Conservation (phyloP, 2,329 filamentous ascomycete genomes). For the Plectosphaerella sp. region DNA sequence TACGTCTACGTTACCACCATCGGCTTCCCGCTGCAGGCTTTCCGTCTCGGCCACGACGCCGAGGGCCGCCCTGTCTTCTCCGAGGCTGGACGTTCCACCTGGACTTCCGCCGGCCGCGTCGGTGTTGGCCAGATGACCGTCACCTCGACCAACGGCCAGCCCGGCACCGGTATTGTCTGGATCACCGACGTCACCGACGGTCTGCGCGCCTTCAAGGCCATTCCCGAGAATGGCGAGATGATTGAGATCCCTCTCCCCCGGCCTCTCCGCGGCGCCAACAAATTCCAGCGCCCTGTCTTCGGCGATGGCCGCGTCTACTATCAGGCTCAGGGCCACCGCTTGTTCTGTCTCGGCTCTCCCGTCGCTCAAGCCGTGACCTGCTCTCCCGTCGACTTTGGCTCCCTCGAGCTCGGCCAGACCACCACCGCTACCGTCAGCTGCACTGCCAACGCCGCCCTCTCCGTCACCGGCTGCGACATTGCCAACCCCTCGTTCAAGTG, state of each 20-base stretch:
- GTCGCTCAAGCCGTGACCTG: slow-evolving; percentile 35
- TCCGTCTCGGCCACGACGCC: slow-evolving; percentile 13
- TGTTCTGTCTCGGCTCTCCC: slow-evolving; percentile 31
- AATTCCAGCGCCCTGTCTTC: slow-evolving; percentile 33
- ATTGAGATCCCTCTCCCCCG: slow-evolving; percentile 28
- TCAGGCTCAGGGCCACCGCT: slow-evolving; percentile 22
- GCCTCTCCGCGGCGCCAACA: slow-evolving; percentile 30
- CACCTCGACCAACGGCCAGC: slow-evolving; percentile 28
- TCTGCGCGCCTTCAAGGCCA: slow-evolving; percentile 30
- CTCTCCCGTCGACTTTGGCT: slow-evolving; percentile 32
- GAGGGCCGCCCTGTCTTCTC: slow-evolving; percentile 26
- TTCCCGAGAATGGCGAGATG: slow-evolving; percentile 26
- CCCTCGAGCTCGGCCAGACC: slow-evolving; percentile 25
- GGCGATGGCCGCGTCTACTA: slow-evolving; percentile 34
- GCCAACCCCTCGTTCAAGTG: slow-evolving; percentile 30
- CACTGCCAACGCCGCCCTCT: slow-evolving; percentile 30
- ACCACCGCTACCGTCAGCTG: slow-evolving; percentile 26
- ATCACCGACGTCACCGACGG: slow-evolving; percentile 31
- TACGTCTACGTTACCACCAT: slow-evolving; percentile 30
- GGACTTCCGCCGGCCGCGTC: slow-evolving; percentile 18
- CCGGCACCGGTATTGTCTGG: slow-evolving; percentile 33
- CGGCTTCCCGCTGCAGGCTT: slow-evolving; percentile 15
- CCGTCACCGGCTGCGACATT: slow-evolving; percentile 28
- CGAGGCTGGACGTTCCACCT: slow-evolving; percentile 17
- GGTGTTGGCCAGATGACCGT: slow-evolving; percentile 26